A percentile compares a stretch with the other conserved stretches of the same genome.
Conservation (phyloP, 257 asterid species). For the Anisodus tanguticus region DNA sequence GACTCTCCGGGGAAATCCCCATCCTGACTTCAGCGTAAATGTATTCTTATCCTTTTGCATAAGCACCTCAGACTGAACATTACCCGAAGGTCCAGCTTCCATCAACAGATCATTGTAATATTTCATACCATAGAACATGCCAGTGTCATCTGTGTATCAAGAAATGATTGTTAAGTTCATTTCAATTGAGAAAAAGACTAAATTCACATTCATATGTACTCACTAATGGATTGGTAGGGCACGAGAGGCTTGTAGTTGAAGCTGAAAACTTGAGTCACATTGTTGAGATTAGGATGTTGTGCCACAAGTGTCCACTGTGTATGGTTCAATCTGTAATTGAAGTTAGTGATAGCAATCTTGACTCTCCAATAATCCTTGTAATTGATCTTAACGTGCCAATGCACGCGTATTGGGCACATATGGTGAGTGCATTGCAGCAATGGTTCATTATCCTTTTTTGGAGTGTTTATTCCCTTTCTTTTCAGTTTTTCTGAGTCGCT, state of each 20-base stretch:
- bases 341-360: constrained; percentile 71
- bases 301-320: constrained; percentile 82
- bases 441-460: constrained; percentile 64
- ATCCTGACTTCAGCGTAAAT: constrained; percentile 61
- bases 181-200: neutral
- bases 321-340: constrained; percentile 69
- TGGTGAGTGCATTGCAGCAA: constrained; percentile 71
- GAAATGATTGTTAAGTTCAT: neutral
- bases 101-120: constrained; percentile 65
- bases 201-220: constrained; percentile 29
- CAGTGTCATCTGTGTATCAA: constrained; percentile 61
- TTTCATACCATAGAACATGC: constrained; percentile 75
- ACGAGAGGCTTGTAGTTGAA: constrained; percentile 75
- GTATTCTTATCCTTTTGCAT: constrained; percentile 57
- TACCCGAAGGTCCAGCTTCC: constrained; percentile 73
- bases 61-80: constrained; percentile 70
- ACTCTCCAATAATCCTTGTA: constrained; percentile 73
- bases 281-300: constrained; percentile 79
- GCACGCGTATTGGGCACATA: constrained; percentile 81
- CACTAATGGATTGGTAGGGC: constrained; percentile 74
- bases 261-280: constrained; percentile 80
- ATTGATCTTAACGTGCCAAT: constrained; percentile 80
- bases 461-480: constrained; percentile 59
- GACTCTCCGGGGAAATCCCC: constrained; percentile 69
- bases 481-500: constrained; percentile 51